These are phyloP conservation scores for Ceratocystis lukuohia DNA, from an alignment of 2,329 filamentous ascomycete genomes.

Conservation along the genomic window DNA sequence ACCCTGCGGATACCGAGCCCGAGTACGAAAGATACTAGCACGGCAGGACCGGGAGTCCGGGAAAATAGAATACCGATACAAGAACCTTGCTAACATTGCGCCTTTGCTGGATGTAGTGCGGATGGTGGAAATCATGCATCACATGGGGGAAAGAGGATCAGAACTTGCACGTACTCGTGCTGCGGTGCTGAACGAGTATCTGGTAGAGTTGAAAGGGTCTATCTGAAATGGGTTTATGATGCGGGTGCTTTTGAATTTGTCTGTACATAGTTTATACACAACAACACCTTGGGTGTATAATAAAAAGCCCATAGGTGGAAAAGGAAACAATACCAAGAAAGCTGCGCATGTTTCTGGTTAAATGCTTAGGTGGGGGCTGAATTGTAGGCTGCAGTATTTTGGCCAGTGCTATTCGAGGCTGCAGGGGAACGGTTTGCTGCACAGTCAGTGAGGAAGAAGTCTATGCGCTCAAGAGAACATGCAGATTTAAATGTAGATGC, in stretches of 20 bases:
- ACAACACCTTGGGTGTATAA: too few species aligned
- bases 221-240: constrained; percentile 6
- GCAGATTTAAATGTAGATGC: background rate
- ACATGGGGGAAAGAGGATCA: constrained; percentile 40
- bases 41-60: background rate
- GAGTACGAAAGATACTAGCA: background rate
- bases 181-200: constrained; percentile 42
- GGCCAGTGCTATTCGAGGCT: too few species aligned
- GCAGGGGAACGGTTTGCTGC: background rate
- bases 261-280: too few species aligned
- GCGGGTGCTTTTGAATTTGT: background rate
- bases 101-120: constrained; percentile 30
- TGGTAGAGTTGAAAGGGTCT: constrained; percentile 23
- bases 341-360: background rate
- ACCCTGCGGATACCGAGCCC: background rate
- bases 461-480: background rate
- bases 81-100: background rate
- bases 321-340: background rate
- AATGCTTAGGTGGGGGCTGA: background rate
- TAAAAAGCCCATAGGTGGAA: background rate
- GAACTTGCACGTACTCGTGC: constrained; percentile 47
- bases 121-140: constrained; percentile 52
- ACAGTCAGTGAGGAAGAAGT: background rate
- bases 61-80: background rate
- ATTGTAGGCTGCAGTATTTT: background rate